Evolutionary conservation across 2,329 filamentous ascomycete genomes (phyloP), one percentile per base, ranked within the genome.

Genomic region (Cercospora janseana): DNA sequence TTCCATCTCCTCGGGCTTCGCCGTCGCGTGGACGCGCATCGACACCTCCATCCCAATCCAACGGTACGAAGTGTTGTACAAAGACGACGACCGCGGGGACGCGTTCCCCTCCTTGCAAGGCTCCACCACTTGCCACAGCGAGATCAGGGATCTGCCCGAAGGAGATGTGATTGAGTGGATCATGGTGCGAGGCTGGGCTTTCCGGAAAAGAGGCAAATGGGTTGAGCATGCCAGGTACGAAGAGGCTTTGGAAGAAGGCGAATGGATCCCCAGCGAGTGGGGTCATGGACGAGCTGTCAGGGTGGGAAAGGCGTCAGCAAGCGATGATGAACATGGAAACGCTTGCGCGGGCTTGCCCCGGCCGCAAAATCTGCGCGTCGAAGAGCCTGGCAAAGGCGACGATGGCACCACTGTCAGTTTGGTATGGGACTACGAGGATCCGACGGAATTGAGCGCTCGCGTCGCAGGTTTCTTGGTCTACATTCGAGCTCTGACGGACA

Each of bases 1-100:
- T 15, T 13, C 43, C 5, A 58, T 46, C 13, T 44, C 51, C 18
- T 46, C 49, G 3, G 50, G 54, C 5, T 46, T 57, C 13, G 29
- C 16, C 13, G 26, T 57, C 5, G 42, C 40, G 2, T 59, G 54
- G 54, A 27, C 32, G 1, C 23, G 42, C 21, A 45, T 45, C 5
- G 13, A 23, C 9, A 32, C 38, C 4, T 13, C 53, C 4, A 28
- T 40, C 8, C 31, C 18, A 6, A 41, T 52, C n/a, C 20, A 24
- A 1, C 51, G 46, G 3, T 49, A 49, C 18, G 51, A 53, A 29
- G 29, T 53, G 3, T 31, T 49, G 12, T 53, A 42, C 29, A 31
- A 32, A 41, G 45, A 49, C 18, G 26, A 44, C 15, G 45, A 49
- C 18, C 28, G 45, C 15, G 45, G 37, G 21, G 45, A 46, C n/a